phyloP scores from a whole-genome alignment of 225 moss, liverwort and hornwort species.

The Pseudisothecium myosuroides region DNA sequence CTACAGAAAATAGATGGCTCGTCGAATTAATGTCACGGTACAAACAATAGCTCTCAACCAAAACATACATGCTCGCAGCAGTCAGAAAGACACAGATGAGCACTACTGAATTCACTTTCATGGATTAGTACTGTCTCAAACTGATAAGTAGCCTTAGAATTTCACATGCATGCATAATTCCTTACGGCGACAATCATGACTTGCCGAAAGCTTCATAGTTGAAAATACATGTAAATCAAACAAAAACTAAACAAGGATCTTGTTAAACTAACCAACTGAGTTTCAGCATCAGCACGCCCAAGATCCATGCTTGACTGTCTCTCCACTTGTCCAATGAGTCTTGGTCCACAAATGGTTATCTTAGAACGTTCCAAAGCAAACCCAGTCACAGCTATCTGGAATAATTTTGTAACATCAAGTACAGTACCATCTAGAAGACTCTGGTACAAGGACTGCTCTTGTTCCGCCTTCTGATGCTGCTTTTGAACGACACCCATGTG shows the following conservation, averaged over 20 bases:
- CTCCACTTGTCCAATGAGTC: slow-evolving; percentile 33
- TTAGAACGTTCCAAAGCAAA: slow-evolving; percentile 40
- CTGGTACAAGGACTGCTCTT: slow-evolving; percentile 24
- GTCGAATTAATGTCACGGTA: not conserved
- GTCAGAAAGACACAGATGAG: not conserved
- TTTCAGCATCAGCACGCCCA: slow-evolving; percentile 2
- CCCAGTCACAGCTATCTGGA: slow-evolving; percentile 28
- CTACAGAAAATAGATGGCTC: not conserved
- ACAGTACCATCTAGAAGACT: slow-evolving; percentile 34
- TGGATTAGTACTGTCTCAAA: not conserved
- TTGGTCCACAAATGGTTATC: slow-evolving; percentile 24
- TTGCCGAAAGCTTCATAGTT: not conserved
- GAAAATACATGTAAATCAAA: not conserved
- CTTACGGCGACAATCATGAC: not conserved
- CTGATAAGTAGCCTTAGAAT: not conserved
- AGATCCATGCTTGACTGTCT: not conserved
- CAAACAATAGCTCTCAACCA: not conserved
- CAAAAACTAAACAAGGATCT: not conserved
- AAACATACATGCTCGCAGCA: not conserved
- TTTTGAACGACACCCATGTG: slow-evolving; percentile 41
- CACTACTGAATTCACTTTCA: not conserved
- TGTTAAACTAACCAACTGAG: slow-evolving; percentile 24
- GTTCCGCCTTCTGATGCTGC: slow-evolving; percentile 16
- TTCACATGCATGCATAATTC: not conserved
- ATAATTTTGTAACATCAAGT: slow-evolving; percentile 27